Conservation (phyloP, 345 rosid species). For the Corchorus capsularis region DNA sequence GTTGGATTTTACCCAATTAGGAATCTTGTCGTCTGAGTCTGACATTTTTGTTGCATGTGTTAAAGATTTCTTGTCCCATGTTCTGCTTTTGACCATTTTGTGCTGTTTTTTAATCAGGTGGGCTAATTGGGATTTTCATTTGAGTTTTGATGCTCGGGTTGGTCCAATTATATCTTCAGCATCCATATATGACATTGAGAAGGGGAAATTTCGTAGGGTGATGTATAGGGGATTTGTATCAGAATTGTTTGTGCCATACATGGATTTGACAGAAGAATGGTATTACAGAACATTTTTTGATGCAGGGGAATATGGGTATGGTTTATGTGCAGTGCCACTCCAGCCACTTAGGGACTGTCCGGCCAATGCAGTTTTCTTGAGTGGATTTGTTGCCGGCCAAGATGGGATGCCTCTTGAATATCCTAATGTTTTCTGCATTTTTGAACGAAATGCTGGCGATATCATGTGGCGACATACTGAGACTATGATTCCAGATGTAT, state of each 20-base stretch:
- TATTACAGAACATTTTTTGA: conserved; percentile 47
- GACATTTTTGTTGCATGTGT: background rate
- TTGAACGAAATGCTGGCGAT: conserved; percentile 63
- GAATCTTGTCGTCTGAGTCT: background rate
- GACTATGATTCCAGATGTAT: conserved; percentile 29
- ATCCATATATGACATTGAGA: conserved; percentile 48
- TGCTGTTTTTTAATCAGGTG: conserved; percentile 39
- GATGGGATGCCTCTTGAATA: conserved; percentile 43
- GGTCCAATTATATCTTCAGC: conserved; percentile 59
- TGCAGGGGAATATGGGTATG: conserved; percentile 54
- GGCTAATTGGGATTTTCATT: conserved; percentile 63
- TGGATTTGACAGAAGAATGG: conserved; percentile 56
- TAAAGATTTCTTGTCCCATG: background rate
- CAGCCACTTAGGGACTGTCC: conserved; percentile 55
- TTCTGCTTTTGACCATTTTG: background rate
- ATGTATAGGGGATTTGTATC: conserved; percentile 56
- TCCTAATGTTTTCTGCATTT: conserved; percentile 48
- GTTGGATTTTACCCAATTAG: background rate
- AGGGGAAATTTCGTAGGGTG: conserved; percentile 39
- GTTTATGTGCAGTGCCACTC: conserved; percentile 45
- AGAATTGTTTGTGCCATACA: conserved; percentile 59
- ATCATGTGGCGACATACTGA: conserved; percentile 57
- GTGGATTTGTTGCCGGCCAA: conserved; percentile 36
- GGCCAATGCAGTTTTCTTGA: conserved; percentile 48
- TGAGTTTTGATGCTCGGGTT: conserved; percentile 49